A percentile compares a stretch with the other conserved stretches of the same genome.
These are phyloP conservation scores for Filobasidium uniguttulatum DNA, from an alignment of 1,284 basidiomycete species.

Conservation along the genomic window DNA sequence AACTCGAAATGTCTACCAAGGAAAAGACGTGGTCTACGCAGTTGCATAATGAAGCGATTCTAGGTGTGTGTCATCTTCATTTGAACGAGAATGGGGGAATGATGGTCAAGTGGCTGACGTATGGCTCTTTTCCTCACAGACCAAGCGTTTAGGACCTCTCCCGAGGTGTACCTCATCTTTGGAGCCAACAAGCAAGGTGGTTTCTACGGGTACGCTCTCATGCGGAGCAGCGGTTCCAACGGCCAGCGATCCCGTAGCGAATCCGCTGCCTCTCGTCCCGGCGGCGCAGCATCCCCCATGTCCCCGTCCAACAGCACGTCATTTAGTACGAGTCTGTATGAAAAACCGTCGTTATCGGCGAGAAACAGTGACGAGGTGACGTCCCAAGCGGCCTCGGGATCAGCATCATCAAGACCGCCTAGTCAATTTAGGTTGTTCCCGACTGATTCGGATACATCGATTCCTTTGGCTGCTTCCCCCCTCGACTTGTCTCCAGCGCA, in stretches of 20 bases:
- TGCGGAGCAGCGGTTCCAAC: slow-evolving; percentile 22
- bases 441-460: no score
- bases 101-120: no score
- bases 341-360: no score
- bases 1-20: slow-evolving; percentile 72
- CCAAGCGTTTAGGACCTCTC: slow-evolving; percentile 75
- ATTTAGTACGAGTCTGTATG: no score
- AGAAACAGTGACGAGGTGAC: no score
- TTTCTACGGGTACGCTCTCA: slow-evolving; percentile 74
- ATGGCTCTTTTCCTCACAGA: slow-evolving; percentile 40
- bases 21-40: slow-evolving; percentile 83
- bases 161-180: slow-evolving; percentile 70
- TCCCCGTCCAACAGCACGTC: slow-evolving; percentile 14
- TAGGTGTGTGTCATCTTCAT: slow-evolving; percentile 29
- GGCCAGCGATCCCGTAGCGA: slow-evolving; percentile 7
- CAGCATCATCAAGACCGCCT: no score
- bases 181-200: slow-evolving; percentile 69
- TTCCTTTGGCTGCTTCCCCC: no score
- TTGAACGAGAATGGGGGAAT: no score
- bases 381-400: no score
- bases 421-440: no score
- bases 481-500: no score
- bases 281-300: no score
- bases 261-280: slow-evolving; percentile 7
- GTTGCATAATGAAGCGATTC: slow-evolving; percentile 73